These are phyloP conservation scores for Tuctoria greenei DNA, from an alignment of 176 grass and related monocot species.

Conservation along the genomic window DNA sequence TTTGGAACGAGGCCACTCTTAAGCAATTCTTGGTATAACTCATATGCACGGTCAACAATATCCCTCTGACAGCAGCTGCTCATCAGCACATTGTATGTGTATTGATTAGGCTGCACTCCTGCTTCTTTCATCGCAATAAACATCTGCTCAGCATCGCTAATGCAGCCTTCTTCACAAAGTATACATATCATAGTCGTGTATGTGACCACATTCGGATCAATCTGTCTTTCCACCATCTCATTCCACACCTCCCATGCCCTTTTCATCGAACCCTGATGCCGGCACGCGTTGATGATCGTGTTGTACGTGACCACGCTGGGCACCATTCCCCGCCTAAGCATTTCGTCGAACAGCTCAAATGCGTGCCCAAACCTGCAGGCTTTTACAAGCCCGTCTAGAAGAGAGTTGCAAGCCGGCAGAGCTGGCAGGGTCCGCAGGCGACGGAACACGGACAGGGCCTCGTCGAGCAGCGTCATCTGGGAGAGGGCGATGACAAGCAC, in stretches of 20 bases:
- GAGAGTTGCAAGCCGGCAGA: slow-evolving; percentile 38
- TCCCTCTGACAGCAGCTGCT: slow-evolving; percentile 36
- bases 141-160: slow-evolving; percentile 28
- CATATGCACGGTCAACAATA: slow-evolving; percentile 17
- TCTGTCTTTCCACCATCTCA: slow-evolving; percentile 37
- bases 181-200: slow-evolving; percentile 52
- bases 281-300: slow-evolving; percentile 52
- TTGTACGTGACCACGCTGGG: slow-evolving; percentile 56
- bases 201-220: slow-evolving; percentile 47
- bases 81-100: slow-evolving; percentile 58
- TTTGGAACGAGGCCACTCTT: slow-evolving; percentile 44
- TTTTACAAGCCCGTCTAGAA: slow-evolving; percentile 44
- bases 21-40: slow-evolving; percentile 42
- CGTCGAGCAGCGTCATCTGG: slow-evolving; percentile 44
- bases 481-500: slow-evolving; percentile 54
- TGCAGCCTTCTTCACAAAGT: slow-evolving; percentile 45
- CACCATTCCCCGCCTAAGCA: slow-evolving; percentile 41
- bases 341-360: slow-evolving; percentile 54
- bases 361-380: slow-evolving; percentile 19
- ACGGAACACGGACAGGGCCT: slow-evolving; percentile 38
- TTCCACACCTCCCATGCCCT: slow-evolving; percentile 46
- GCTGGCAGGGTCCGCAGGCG: slow-evolving; percentile 37
- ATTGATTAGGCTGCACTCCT: slow-evolving; percentile 44
- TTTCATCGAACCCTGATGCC: slow-evolving; percentile 22
- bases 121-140: slow-evolving; percentile 45